Evolutionary conservation across 2,329 filamentous ascomycete genomes (phyloP), one percentile per base, ranked within the genome.

Genomic region (Venturia asperata): DNA sequence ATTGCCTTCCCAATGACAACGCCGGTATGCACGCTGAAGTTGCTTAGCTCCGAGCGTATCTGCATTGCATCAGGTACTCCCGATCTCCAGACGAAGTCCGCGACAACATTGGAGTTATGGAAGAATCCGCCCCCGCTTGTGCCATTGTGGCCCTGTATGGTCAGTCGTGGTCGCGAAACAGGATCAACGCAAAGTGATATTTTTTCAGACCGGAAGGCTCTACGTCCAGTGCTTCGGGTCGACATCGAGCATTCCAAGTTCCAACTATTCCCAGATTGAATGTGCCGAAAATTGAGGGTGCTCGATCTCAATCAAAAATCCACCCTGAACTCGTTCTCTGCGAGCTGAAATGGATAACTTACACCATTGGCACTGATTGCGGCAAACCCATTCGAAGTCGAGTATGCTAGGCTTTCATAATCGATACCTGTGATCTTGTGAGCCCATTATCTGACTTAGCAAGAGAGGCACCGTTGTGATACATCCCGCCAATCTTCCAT

Each of bases 121-220:
- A 78, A 77, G 68, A 83, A 82, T 0, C 78, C 73, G 30, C 71
- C 64, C n/a, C 80, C 81, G 4, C 74, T 76, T 5, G 74, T 76
- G 13, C 77, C 77, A 64, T 79, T 76, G 65, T 79, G 77, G 0
- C 77, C 77, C 21, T 65, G n/a, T 19, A 58, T 10, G 13, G 15
- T 58, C 30, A 58, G 52, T 13, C 10, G 9, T 37, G 30, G 2
- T 17, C 19, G 27, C 5, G 2, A 17, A 27, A 27, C 21, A 52
- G n/a, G 1, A 19, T 6, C 13, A 17, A 45, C 17, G 13, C 42
- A n/a, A n/a, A 34, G 30, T 6, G 3, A 34, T 34, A 34, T 34
- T 34, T 34, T 34, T 34, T 34, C 30, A 34, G 30, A 34, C 6
- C 6, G 3, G 30, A 34, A 34, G 30, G 30, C 6, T 34, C 30